These are phyloP conservation scores for Ceratocystis destructans DNA, from an alignment of 2,329 filamentous ascomycete genomes.

Conservation along the genomic window DNA sequence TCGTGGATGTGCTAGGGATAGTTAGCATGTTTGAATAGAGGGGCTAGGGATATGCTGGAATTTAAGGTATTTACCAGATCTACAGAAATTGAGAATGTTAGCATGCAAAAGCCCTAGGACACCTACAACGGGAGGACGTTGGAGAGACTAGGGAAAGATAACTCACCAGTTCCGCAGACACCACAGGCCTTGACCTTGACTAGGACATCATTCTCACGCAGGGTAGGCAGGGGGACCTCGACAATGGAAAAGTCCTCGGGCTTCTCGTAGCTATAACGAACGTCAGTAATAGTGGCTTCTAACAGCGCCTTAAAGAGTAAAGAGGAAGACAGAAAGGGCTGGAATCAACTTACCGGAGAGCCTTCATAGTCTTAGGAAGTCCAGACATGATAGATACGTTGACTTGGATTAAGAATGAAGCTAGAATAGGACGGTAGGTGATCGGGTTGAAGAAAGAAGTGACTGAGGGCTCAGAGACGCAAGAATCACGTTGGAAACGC, in stretches of 20 bases:
- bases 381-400: conserved; percentile 24
- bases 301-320: too few species aligned
- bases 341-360: conserved; percentile 37
- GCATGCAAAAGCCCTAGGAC: not conserved
- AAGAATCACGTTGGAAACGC: not conserved
- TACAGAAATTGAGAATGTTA: conserved; percentile 22
- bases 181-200: conserved; percentile 56
- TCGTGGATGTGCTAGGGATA: conserved; percentile 43
- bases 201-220: conserved; percentile 46
- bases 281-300: conserved; percentile 15
- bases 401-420: not conserved
- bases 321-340: not conserved
- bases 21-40: not conserved
- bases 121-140: not conserved
- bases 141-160: conserved; percentile 12
- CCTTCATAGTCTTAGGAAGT: conserved; percentile 46
- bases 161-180: conserved; percentile 44
- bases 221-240: conserved; percentile 45
- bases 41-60: not conserved
- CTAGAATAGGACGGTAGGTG: not conserved
- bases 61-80: conserved; percentile 27
- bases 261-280: conserved; percentile 40
- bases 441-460: not conserved
- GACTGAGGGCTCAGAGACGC: not conserved
- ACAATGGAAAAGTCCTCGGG: conserved; percentile 48